Conservation (phyloP, 768 basidiomycete species). For the Fomitopsis pulvina region DNA sequence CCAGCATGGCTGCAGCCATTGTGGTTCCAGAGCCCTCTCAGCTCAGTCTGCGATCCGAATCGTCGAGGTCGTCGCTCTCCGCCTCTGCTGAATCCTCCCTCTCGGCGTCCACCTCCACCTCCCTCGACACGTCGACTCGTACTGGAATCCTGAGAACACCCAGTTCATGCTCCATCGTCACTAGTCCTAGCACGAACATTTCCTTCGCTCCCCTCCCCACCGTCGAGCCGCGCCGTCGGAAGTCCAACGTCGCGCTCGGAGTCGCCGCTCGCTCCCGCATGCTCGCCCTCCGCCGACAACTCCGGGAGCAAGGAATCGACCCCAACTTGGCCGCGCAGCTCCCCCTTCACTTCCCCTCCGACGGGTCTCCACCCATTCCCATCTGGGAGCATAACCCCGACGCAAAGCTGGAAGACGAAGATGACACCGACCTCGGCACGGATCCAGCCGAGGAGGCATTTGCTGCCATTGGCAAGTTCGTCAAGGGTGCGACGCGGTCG, state of each 20-base stretch:
- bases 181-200: conserved; percentile 15
- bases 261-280: conserved; percentile 31
- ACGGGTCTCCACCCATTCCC: neutral
- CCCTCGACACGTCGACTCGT: neutral
- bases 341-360: neutral
- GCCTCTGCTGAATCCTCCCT: conserved; percentile 1
- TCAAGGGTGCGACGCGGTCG: conserved; percentile 20
- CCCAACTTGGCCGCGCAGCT: neutral
- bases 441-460: conserved; percentile 20
- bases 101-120: neutral
- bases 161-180: conserved; percentile 14
- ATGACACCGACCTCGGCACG: conserved; percentile 6
- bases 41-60: neutral
- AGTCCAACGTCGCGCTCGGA: conserved; percentile 25
- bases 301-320: conserved; percentile 12
- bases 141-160: conserved; percentile 11
- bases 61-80: conserved; percentile 6
- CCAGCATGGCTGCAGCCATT: neutral
- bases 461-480: conserved; percentile 18
- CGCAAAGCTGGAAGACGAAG: conserved; percentile 4
- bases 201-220: conserved; percentile 31
- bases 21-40: neutral
- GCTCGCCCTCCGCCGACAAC: conserved; percentile 23
- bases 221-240: conserved; percentile 25
- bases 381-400: conserved; percentile 9